phyloP scores from a whole-genome alignment of 2,329 filamentous ascomycete species.

The Gnomoniopsis sp. region DNA sequence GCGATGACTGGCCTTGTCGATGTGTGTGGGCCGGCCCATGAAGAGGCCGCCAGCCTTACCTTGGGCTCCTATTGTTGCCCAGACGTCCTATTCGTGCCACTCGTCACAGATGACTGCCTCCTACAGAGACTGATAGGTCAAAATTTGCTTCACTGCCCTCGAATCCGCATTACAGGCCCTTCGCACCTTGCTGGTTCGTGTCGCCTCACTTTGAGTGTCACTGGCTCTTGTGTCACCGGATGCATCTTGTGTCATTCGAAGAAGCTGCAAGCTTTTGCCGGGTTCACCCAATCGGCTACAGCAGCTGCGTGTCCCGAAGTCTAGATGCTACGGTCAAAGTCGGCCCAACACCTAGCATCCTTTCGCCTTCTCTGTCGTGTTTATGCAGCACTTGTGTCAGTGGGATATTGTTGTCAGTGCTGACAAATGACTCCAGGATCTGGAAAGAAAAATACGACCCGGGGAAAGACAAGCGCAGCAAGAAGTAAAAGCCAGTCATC shows the following conservation, averaged over 20 bases:
- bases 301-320: neutral
- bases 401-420: neutral
- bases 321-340: neutral
- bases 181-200: neutral
- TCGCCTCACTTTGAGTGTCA: neutral
- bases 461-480: slow-evolving; percentile 40
- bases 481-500: slow-evolving; percentile 32
- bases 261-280: neutral
- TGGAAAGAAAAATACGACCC: slow-evolving; percentile 95
- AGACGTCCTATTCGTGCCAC: neutral
- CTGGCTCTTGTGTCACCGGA: slow-evolving; percentile 3
- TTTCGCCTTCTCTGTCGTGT: neutral
- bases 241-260: neutral
- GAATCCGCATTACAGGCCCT: neutral
- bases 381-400: slow-evolving; percentile 6
- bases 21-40: neutral
- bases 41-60: neutral
- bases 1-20: neutral
- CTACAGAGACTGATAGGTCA: neutral
- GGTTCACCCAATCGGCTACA: neutral
- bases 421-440: slow-evolving; percentile 60
- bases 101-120: neutral
- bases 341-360: neutral
- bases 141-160: neutral
- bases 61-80: neutral